These are phyloP conservation scores for Mucor circinelloides DNA, from an alignment of 371 early-diverging fungal genomes.

Conservation along the genomic window DNA sequence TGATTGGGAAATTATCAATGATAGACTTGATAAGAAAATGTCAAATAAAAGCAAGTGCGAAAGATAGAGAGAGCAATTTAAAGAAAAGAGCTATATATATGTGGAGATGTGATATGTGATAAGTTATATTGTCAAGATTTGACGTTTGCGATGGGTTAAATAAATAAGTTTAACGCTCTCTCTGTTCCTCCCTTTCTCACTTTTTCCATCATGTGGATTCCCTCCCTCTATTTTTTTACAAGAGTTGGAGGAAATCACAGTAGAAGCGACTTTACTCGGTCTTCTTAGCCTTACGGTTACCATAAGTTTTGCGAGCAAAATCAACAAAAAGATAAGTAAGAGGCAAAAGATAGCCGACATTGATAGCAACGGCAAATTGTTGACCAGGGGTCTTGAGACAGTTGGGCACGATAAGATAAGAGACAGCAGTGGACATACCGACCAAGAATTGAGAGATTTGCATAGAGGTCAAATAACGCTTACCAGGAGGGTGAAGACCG, in stretches of 20 bases:
- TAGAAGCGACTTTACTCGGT: slow-evolving; percentile 35
- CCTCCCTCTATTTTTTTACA: too few relatives aligned
- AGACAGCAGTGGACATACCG: slow-evolving; percentile 70
- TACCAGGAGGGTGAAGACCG: slow-evolving; percentile 80
- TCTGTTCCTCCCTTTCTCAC: neutral
- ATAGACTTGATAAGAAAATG: neutral
- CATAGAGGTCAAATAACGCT: slow-evolving; percentile 82
- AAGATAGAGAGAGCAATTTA: neutral
- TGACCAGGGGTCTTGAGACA: slow-evolving; percentile 68
- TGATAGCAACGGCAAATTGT: slow-evolving; percentile 69
- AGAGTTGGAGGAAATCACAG: neutral
- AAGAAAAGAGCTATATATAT: neutral
- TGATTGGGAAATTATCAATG: neutral
- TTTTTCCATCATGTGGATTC: neutral
- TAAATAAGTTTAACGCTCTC: neutral
- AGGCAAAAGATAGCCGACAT: slow-evolving; percentile 79
- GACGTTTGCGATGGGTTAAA: neutral
- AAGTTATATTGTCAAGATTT: neutral
- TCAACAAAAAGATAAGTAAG: slow-evolving; percentile 79
- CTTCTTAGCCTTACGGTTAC: slow-evolving; percentile 56
- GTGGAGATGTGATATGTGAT: neutral
- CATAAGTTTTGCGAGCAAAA: slow-evolving; percentile 75
- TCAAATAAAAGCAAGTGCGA: neutral
- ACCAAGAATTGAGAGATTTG: slow-evolving; percentile 90
- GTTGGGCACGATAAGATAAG: slow-evolving; percentile 69